Conservation (phyloP, 306 rosid genomes). For the Trifolium repens region DNA sequence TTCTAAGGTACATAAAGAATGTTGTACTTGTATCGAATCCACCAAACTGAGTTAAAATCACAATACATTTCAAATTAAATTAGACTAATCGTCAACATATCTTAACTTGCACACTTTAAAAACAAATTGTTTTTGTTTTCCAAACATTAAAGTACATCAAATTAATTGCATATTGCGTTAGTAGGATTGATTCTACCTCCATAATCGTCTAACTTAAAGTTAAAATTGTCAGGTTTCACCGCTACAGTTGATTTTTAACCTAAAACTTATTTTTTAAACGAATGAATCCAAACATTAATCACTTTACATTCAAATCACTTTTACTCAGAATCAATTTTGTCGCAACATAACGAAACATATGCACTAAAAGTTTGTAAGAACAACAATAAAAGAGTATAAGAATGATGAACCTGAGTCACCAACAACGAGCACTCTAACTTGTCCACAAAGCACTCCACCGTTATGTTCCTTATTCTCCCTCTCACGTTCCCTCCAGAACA, state of each 20-base stretch:
- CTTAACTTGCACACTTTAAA: neutral
- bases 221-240: neutral
- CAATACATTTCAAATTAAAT: neutral
- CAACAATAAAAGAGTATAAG: neutral
- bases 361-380: too few species aligned
- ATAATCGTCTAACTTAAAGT: neutral
- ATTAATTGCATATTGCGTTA: neutral
- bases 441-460: conserved; percentile 81
- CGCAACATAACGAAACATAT: neutral
- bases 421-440: conserved; percentile 96
- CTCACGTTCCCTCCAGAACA: conserved; percentile 96
- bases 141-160: conserved; percentile 19
- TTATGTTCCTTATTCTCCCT: conserved; percentile 79
- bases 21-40: neutral
- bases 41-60: neutral
- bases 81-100: neutral
- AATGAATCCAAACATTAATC: neutral
- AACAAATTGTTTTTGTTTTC: neutral
- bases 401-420: conserved; percentile 87
- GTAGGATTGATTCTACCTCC: neutral
- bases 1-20: neutral
- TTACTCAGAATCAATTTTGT: neutral
- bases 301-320: neutral
- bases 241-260: neutral
- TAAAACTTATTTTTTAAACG: neutral